Evolutionary conservation across 2,329 filamentous ascomycete genomes (phyloP), one percentile per base, ranked within the genome.

Genomic region (Apiospora phragmitis): DNA sequence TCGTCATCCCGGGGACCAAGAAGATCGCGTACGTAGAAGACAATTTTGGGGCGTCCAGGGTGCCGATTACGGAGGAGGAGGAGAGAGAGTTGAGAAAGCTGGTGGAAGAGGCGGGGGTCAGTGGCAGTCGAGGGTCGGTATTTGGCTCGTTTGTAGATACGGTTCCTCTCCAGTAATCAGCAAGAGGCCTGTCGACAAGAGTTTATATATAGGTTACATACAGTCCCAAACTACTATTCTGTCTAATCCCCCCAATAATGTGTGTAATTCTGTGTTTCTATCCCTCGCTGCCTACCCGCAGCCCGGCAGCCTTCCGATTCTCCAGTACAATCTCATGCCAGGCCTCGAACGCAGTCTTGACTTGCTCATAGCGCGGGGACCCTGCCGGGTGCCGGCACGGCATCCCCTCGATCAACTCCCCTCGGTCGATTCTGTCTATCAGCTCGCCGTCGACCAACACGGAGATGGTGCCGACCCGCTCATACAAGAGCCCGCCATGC

Each of bases 1-100:
- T 82, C n/a, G 77, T 79, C 18, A 84, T 85, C 45, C 82, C 68
- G 0, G 80, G 79, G 4, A 81, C 79, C 16, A 80, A 79, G 73
- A 75, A 74, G 11, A 68, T 76, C 26, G 76, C 76, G 68, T 79
- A 79, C 26, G 59, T 81, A 4, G 77, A 80, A 68, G 76, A 80
- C 67, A 81, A 82, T 67, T 74, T 77, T 16, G 76, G 72, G n/a
- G 77, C 79, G 0, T 67, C 79, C 7, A 69, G 79, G 38, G 75
- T 83, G 12, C 71, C 75, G 43, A 68, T 84, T 11, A 80, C 78
- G 14, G 73, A 76, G 51, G 80, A 80, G 4, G 82, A 84, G 35
- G 79, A 80, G 24, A 69, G 67, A 12, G 78, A 78, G 75, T 79
- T 84, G 67, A 77, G 82, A 7, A 89, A 68, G 12, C 24, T 26